Evolutionary conservation across 164 flowering plant species (phyloP).

Genomic region (Litsea cubeba): DNA sequence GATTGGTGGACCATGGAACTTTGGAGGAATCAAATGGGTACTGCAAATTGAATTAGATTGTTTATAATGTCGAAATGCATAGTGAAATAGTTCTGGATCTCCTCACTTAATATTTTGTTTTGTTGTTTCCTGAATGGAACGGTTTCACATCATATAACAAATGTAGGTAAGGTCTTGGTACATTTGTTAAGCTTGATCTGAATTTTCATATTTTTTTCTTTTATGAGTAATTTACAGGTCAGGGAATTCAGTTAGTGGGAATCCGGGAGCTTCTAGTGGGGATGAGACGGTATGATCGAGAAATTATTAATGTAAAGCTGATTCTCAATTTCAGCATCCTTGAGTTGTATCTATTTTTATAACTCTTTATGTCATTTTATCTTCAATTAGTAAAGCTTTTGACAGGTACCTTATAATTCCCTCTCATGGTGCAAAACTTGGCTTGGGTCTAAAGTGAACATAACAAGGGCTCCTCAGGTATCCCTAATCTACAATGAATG

Average conservation of each 20-base stretch:
- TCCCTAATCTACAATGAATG: neutral
- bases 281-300: slow-evolving; percentile 80
- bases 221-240: slow-evolving; percentile 44
- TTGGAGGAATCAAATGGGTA: too few relatives aligned
- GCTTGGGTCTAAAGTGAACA: slow-evolving; percentile 91
- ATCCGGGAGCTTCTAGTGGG: slow-evolving; percentile 83
- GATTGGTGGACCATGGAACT: too few relatives aligned
- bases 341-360: neutral
- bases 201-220: neutral
- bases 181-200: neutral
- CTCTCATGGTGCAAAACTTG: slow-evolving; percentile 98
- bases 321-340: neutral
- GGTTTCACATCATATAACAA: neutral
- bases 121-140: neutral
- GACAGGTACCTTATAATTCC: slow-evolving; percentile 89
- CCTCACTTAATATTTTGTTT: neutral
- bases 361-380: neutral
- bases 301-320: slow-evolving; percentile 2
- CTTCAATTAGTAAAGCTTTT: slow-evolving; percentile 9
- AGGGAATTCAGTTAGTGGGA: slow-evolving; percentile 77
- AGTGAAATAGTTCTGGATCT: neutral
- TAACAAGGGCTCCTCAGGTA: slow-evolving; percentile 99
- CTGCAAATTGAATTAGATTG: too few relatives aligned
- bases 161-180: neutral
- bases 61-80: too few relatives aligned